phyloP scores from a whole-genome alignment of 768 basidiomycete species.

The Lactarius vividus region DNA sequence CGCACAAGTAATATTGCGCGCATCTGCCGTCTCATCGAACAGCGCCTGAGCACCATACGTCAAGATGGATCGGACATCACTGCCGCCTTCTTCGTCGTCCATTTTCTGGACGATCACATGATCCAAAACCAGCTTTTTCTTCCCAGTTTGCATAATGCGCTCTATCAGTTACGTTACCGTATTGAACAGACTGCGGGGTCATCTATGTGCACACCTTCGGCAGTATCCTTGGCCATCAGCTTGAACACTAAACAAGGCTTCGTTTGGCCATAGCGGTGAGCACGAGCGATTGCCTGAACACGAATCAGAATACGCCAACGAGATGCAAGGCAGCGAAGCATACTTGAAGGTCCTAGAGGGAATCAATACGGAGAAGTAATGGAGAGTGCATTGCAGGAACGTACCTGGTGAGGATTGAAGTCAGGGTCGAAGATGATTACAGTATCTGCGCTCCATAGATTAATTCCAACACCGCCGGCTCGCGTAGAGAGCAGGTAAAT shows the following conservation, averaged over 20 bases:
- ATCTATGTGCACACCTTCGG: constrained; percentile 58
- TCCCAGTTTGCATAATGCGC: constrained; percentile 88
- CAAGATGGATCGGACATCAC: constrained; percentile 83
- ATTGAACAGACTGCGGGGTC: background rate
- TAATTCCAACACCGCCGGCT: constrained; percentile 50
- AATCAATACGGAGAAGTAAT: constrained; percentile 1
- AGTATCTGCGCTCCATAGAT: constrained; percentile 76
- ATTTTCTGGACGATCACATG: constrained; percentile 96
- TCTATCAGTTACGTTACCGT: constrained; percentile 45
- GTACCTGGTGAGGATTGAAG: constrained; percentile 94
- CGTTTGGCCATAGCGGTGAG: constrained; percentile 92
- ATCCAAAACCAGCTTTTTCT: constrained; percentile 91
- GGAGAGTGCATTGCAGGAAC: constrained; percentile 27
- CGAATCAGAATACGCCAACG: background rate
- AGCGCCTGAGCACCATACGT: constrained; percentile 86
- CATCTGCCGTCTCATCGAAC: constrained; percentile 61
- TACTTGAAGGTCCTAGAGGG: constrained; percentile 77
- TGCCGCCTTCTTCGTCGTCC: constrained; percentile 74
- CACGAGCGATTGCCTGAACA: constrained; percentile 83
- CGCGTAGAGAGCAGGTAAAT: constrained; percentile 91
- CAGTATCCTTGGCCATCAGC: constrained; percentile 91
- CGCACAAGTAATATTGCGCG: constrained; percentile 68
- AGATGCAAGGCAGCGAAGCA: constrained; percentile 30
- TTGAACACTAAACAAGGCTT: constrained; percentile 96
- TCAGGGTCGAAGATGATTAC: constrained; percentile 92